Evolutionary conservation across 768 basidiomycete genomes (phyloP), one percentile per base, ranked within the genome.

Genomic region (Rubroboletus pulcherrimus): DNA sequence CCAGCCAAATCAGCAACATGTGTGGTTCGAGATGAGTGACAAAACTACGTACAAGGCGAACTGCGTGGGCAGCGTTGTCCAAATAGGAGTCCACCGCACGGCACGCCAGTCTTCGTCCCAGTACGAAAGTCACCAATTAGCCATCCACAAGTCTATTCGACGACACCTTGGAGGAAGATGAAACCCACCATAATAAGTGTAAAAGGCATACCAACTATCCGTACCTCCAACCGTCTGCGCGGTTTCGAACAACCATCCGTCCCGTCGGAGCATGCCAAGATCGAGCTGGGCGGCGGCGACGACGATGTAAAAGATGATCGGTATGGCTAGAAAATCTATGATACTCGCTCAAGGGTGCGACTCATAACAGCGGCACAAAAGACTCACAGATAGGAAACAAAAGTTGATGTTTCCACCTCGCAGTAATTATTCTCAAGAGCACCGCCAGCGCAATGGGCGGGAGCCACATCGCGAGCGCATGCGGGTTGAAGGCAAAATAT

Each of bases 1-100:
- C 45, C 12, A 66, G 65, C 17, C 70, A 68, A 49, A 73, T 69
- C 40, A 74, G 57, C 30, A 8, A 45, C 9, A 7, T 5, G 41
- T 5, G 1, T 24, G 19, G 5, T 7, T 12, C 19, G 1, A 37
- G 34, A 21, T 3, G 5, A 11, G 15, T 21, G 21, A 35, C 68
- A 57, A 43, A 60, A 51, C 68, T 63, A 74, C 90, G 66, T 57
- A 88, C 84, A 99, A 70, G 5, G 96, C 96, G 55, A 98, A 83
- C 66, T 98, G 96, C 1, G 95, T 98, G 4, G 96, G 95, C 65
- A 99, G 73, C 0, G 93, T 95, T 1, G 81, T 73, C 84, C 87
- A 87, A 33, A 99, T 75, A 0, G 87, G 83, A 5, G 66, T 72
- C 74, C 84, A 91, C 19, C 74, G 75, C 14, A 89, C 82, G 19